Evolutionary conservation across 257 asterid species (phyloP), one percentile per base, ranked within the genome.

Genomic region (Solanum chaucha): DNA sequence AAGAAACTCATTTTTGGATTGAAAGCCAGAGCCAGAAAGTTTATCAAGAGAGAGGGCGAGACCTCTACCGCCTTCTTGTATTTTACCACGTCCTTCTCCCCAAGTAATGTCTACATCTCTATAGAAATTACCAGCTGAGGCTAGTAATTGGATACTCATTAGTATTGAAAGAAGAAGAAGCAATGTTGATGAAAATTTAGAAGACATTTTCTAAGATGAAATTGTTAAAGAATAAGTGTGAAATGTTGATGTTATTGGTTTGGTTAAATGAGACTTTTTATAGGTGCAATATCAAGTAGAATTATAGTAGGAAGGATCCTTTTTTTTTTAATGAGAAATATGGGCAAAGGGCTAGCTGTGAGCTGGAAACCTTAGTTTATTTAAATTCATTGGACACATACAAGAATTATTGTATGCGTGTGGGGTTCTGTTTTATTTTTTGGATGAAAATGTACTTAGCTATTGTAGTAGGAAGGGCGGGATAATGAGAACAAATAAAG

Each of bases 91-190:
- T 22, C 61, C 61, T 34, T 65, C 87, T 0, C 87, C 87, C 87
- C 87, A 78, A 58, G 78, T 48, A 6, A 67, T 41, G 2, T 51
- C 85, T 12, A 77, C 85, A 28, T 87, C 89, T 71, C 32, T 68
- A n/a, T 87, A 83, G 41, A 87, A 87, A 8, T 87, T 87, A 11
- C 87, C 89, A 9, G 89, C 89, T 46, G n/a, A 84, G 19, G 28
- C 89, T 67, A 87, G 22, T 5, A 82, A 77, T 13, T 77, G 40
- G 19, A 82, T 9, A 11, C 65, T 28, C 24, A 75, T 44, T 15
- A 46, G 12, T 19, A 36, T 58, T n/a, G 34, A 46, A 32, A 86
- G 0, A 3, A 70, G 68, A 86, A 72, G 46, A 72, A 86, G 58
- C 19, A 51, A 46, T 4, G 40, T 7, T 38, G 58, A 12, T 65